Conservation (phyloP, 441 rosid species). For the Sinapis alba region DNA sequence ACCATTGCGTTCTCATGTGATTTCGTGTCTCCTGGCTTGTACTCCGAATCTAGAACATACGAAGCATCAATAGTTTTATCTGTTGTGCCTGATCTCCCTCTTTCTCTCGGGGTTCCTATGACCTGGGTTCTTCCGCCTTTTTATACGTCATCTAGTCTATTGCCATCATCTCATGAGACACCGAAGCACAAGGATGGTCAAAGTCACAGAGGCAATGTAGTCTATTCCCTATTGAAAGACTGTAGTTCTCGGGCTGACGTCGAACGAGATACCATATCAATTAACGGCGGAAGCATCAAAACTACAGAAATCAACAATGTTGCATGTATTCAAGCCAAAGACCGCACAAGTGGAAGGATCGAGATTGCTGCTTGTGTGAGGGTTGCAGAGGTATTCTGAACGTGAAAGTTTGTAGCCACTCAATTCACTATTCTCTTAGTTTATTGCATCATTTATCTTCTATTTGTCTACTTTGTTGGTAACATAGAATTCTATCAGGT, state of each 20-base stretch:
- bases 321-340: conserved; percentile 94
- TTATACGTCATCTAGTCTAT: conserved; percentile 71
- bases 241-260: conserved; percentile 56
- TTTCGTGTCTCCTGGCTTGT: conserved; percentile 68
- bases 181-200: conserved; percentile 63
- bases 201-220: conserved; percentile 62
- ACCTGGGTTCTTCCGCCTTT: conserved; percentile 98
- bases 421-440: not conserved
- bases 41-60: conserved; percentile 68
- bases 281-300: conserved; percentile 68
- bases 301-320: conserved; percentile 69
- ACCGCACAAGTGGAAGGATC: conserved; percentile 73
- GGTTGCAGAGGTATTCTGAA: conserved; percentile 81
- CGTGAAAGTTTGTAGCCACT: not conserved
- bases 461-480: conserved; percentile 5
- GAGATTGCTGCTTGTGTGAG: conserved; percentile 93
- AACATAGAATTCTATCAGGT: conserved; percentile 57
- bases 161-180: conserved; percentile 62
- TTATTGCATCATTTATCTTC: conserved; percentile 7
- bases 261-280: conserved; percentile 56
- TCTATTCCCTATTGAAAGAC: conserved; percentile 73
- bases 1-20: conserved; percentile 83
- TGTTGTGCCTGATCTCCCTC: conserved; percentile 89
- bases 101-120: conserved; percentile 83
- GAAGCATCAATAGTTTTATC: conserved; percentile 59